Base-by-base conservation (phyloP, 805 yeast genomes). In the Ogataea corticis region DNA sequence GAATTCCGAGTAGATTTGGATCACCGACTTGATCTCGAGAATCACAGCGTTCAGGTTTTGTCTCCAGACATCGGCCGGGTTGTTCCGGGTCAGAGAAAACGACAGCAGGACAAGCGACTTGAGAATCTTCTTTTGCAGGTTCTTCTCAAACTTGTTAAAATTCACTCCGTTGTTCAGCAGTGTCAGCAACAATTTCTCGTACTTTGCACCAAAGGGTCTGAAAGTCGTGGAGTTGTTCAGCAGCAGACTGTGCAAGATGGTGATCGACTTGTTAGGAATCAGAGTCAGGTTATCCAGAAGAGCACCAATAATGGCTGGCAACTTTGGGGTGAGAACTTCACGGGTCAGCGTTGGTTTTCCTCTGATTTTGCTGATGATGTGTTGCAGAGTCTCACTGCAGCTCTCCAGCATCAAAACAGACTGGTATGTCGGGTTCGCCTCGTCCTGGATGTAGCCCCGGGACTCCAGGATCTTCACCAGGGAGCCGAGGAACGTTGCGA, bases 341-440 rank as follows among this genome's bases (percentile, higher is more conserved):
- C 97, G 77, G 2, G 92, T 83, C 33, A 92, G 72, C 1, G 90
- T 83, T 1, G 96, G 88, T 59, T 90, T 90, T 2, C 89, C 92
- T 59, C 86, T 79, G 46, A 84, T 81, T 38, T 74, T 68, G 37
- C 68, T 64, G 45, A 77, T 70, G 2, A 76, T 57, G 45, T 58
- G 59, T 33, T 71, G 65, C 40, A 77, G 54, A 33, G 77, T 63
- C 32, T 73, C 75, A 28, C 73, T 62, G 45, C 51, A 69, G 59
- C 60, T 61, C 54, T 54, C 71, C 50, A 56, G 68, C 14, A 67
- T 58, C 9, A 52, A 41, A 12, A 57, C 15, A 15, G 59, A 51
- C 29, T 48, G 58, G n/a, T 49, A 49, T 2, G 53, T 34, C 7
- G 67, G 63, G 25, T 63, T 56, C 1, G 43, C 18, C 19, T 65